Conservation (phyloP, 2,329 filamentous ascomycete species). For the Endocalyx cinctus region DNA sequence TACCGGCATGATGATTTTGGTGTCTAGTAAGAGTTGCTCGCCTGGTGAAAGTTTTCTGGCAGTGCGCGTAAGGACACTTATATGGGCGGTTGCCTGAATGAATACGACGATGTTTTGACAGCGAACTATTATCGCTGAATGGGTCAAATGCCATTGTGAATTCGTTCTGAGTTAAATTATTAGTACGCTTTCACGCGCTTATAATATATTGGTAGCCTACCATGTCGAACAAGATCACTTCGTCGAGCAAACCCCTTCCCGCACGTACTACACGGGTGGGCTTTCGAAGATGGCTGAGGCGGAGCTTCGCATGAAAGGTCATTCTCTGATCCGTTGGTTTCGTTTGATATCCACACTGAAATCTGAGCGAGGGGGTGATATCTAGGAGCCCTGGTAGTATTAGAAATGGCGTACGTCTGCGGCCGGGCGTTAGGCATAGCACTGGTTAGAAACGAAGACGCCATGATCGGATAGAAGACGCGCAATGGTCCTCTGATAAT, state of each 20-base stretch:
- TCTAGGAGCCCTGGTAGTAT: no score
- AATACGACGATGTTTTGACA: conserved; percentile 89
- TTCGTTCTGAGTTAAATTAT: conserved; percentile 65
- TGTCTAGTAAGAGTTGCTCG: conserved; percentile 92
- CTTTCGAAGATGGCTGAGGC: conserved; percentile 49
- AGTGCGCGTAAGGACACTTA: conserved; percentile 95
- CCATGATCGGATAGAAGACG: no score
- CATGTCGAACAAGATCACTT: conserved; percentile 91
- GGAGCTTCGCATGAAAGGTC: conserved; percentile 35
- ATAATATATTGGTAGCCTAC: conserved; percentile 53
- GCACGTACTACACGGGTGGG: conserved; percentile 86
- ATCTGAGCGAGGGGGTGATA: no score
- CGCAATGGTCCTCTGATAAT: no score
- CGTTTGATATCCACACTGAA: no score
- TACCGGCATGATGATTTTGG: conserved; percentile 93
- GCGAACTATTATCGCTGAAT: conserved; percentile 92
- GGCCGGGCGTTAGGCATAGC: no score
- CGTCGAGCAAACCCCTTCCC: conserved; percentile 87
- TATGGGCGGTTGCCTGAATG: conserved; percentile 95
- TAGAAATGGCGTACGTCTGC: no score
- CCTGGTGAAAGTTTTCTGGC: conserved; percentile 96
- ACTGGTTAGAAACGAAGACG: no score
- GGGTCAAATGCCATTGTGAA: conserved; percentile 89
- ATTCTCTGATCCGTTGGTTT: no score
- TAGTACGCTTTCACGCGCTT: conserved; percentile 2